Percentiles rank a stretch among this genome's conserved stretches.
Conservation (phyloP, 2,329 filamentous ascomycete species). For the Lasiodiplodia theobromae region DNA sequence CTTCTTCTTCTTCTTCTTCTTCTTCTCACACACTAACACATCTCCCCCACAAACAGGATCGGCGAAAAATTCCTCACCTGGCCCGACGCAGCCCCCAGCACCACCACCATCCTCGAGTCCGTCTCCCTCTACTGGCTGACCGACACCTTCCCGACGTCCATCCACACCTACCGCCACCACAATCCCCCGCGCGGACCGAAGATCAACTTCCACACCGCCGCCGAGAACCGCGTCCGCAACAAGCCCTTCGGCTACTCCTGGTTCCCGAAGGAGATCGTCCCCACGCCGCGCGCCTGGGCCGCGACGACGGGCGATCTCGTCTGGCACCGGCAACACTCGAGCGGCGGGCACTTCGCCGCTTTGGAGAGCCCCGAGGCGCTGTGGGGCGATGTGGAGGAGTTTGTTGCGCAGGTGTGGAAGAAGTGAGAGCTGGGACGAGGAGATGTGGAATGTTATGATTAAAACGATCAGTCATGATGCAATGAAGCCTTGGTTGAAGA, state of each 20-base stretch:
- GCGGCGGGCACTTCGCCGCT: conserved; percentile 64
- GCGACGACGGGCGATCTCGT: conserved; percentile 49
- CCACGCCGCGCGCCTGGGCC: conserved; percentile 47
- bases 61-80: conserved; percentile 66
- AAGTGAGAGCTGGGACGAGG: not conserved
- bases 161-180: conserved; percentile 58
- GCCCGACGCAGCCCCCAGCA: conserved; percentile 54
- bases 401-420: conserved; percentile 45
- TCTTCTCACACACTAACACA: too few species aligned
- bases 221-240: conserved; percentile 25
- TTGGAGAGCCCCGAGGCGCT: conserved; percentile 54
- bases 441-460: too few species aligned
- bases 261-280: conserved; percentile 53
- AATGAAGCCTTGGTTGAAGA: not conserved
- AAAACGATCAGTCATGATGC: not conserved
- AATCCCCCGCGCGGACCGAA: conserved; percentile 32
- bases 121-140: conserved; percentile 66
- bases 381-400: conserved; percentile 55
- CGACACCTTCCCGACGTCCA: conserved; percentile 53
- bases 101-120: conserved; percentile 57
- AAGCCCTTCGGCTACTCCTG: conserved; percentile 55
- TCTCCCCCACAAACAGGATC: too few species aligned
- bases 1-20: too few species aligned
- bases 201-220: conserved; percentile 26
- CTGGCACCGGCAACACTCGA: conserved; percentile 47